Evolutionary conservation across 1,284 basidiomycete genomes (phyloP).

Genomic region (Ustilago tritici): DNA sequence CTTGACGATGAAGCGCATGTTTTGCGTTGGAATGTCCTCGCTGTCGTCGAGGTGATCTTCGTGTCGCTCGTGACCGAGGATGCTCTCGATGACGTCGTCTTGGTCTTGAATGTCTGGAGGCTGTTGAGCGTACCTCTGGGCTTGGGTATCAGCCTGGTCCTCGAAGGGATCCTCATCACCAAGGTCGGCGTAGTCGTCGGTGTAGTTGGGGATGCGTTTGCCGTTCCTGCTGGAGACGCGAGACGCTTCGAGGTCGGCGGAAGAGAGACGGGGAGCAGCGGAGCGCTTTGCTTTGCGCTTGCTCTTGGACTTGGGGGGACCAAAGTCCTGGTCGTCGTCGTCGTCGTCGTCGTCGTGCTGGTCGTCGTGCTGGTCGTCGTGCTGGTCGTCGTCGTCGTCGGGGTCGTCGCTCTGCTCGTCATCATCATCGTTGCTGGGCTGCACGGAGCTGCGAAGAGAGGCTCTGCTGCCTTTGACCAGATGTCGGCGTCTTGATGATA

Average conservation of each 20-base stretch:
- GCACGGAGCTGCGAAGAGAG: constrained; percentile 44
- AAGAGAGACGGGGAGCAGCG: constrained; percentile 32
- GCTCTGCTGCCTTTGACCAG: constrained; percentile 40
- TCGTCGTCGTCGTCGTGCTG: constrained; percentile 83
- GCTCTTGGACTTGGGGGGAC: constrained; percentile 25
- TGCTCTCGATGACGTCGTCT: constrained; percentile 71
- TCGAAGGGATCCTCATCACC: constrained; percentile 68
- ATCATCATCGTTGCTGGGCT: constrained; percentile 68
- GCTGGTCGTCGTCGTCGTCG: constrained; percentile 70
- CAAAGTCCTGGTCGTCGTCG: constrained; percentile 73
- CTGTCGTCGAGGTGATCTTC: constrained; percentile 63
- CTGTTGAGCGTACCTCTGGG: constrained; percentile 32
- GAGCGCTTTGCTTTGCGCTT: constrained; percentile 34
- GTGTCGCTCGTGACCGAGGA: constrained; percentile 71
- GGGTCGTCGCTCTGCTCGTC: constrained; percentile 68
- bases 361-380: constrained; percentile 68
- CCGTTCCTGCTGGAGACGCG: constrained; percentile 63
- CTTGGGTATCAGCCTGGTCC: constrained; percentile 57
- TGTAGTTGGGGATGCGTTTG: constrained; percentile 67
- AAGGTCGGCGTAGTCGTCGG: constrained; percentile 67
- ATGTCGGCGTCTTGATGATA: constrained; percentile 40
- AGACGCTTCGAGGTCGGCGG: constrained; percentile 53
- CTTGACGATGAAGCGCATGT: constrained; percentile 71
- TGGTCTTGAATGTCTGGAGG: constrained; percentile 40
- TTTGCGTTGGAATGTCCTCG: constrained; percentile 69